These are phyloP conservation scores for Nannochloropsis oceanica DNA, from an alignment of 108 stramenopile genomes.

Conservation along the genomic window DNA sequence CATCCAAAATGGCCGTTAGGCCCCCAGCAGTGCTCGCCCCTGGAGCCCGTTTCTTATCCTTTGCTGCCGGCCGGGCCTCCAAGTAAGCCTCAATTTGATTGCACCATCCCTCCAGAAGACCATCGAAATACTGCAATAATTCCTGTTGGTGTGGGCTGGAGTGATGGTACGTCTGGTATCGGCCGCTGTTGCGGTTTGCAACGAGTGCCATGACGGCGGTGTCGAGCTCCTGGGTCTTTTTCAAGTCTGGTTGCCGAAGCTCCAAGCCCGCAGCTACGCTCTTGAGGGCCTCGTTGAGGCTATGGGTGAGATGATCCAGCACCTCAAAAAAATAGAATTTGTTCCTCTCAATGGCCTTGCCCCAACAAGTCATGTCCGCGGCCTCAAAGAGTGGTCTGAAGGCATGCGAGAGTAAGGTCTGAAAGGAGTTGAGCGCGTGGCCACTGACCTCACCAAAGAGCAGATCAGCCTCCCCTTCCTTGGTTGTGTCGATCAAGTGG, in stretches of 20 bases:
- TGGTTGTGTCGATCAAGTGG: constrained; percentile 27
- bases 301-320: constrained; percentile 46
- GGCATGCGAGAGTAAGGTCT: constrained; percentile 45
- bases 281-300: constrained; percentile 52
- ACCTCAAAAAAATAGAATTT: constrained; percentile 52
- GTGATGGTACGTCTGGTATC: background rate
- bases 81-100: constrained; percentile 58
- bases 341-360: constrained; percentile 51
- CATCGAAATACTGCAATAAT: constrained; percentile 49
- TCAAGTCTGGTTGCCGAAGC: constrained; percentile 42
- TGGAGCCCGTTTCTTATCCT: background rate
- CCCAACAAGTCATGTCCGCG: constrained; percentile 53
- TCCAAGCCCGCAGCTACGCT: constrained; percentile 53
- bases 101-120: constrained; percentile 68
- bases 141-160: constrained; percentile 42
- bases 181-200: background rate
- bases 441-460: constrained; percentile 56
- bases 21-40: background rate
- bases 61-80: constrained; percentile 19
- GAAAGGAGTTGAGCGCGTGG: constrained; percentile 50
- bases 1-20: constrained; percentile 23
- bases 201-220: constrained; percentile 26
- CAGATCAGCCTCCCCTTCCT: constrained; percentile 38
- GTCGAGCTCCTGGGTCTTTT: constrained; percentile 29
- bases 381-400: constrained; percentile 49